Conservation (phyloP, 2,329 filamentous ascomycete species). For the Huntiella moniliformis region DNA sequence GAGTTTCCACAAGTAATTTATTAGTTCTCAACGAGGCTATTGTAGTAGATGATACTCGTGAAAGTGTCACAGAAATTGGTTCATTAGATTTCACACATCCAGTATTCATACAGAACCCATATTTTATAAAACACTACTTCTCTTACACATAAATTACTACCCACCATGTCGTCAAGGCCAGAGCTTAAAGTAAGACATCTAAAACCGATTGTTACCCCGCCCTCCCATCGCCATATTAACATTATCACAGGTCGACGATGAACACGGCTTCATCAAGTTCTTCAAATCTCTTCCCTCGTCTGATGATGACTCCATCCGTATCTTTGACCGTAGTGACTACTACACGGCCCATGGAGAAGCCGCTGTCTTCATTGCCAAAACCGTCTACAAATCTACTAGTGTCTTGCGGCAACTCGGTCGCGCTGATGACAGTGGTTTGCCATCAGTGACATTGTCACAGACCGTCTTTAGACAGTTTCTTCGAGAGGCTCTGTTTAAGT, state of each 20-base stretch:
- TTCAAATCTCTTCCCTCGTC: conserved; percentile 68
- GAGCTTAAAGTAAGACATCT: conserved; percentile 41
- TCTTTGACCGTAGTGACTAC: conserved; percentile 89
- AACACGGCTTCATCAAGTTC: conserved; percentile 89
- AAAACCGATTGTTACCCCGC: background rate
- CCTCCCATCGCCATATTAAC: background rate
- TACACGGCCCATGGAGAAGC: conserved; percentile 85
- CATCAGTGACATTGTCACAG: conserved; percentile 86
- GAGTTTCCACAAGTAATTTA: too few species aligned
- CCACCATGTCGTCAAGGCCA: conserved; percentile 49
- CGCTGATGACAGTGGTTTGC: conserved; percentile 63
- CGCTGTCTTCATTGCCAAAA: conserved; percentile 66
- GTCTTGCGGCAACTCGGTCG: conserved; percentile 79
- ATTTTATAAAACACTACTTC: too few species aligned
- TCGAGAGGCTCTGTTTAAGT: conserved; percentile 76
- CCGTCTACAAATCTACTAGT: conserved; percentile 92
- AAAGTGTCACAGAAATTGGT: background rate
- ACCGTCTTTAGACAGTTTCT: conserved; percentile 94
- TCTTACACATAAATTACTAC: too few species aligned
- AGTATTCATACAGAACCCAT: background rate
- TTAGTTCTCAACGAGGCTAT: too few species aligned
- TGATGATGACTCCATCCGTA: conserved; percentile 58
- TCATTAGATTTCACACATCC: background rate
- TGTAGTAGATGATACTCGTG: too few species aligned
- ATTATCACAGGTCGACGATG: conserved; percentile 62